phyloP scores from a whole-genome alignment of 306 rosid genomes.

The Luffa acutangula region DNA sequence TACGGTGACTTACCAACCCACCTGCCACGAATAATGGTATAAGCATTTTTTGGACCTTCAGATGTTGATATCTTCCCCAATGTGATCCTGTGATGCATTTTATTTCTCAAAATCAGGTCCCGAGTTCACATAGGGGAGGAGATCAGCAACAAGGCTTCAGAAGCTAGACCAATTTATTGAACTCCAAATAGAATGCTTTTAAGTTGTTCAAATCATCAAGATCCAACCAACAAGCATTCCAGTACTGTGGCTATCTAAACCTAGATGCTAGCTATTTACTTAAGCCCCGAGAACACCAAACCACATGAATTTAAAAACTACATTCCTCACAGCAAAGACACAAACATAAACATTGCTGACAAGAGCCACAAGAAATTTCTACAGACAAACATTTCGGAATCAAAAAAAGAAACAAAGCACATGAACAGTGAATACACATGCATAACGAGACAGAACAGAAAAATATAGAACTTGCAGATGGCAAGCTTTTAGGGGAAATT shows the following conservation, averaged over 20 bases:
- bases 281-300: neutral
- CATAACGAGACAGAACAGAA: neutral
- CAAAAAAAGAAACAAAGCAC: neutral
- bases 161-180: constrained; percentile 24
- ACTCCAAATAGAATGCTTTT: constrained; percentile 27
- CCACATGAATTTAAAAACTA: neutral
- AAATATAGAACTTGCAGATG: neutral
- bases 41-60: constrained; percentile 85
- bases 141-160: constrained; percentile 39
- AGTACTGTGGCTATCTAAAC: constrained; percentile 15
- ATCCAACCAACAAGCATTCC: constrained; percentile 17
- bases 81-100: constrained; percentile 83
- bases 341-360: neutral
- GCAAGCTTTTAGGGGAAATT: neutral
- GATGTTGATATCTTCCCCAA: constrained; percentile 87
- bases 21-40: constrained; percentile 81
- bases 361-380: neutral
- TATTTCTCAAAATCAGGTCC: constrained; percentile 63
- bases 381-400: neutral
- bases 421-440: neutral
- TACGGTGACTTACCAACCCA: constrained; percentile 73
- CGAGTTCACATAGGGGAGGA: constrained; percentile 40
- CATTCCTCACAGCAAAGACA: neutral
- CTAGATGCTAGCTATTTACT: constrained; percentile 12
- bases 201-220: constrained; percentile 24